Evolutionary conservation across 2,329 filamentous ascomycete species (phyloP), one percentile per base, ranked within the genome.

Genomic region (Pestalotiopsis sp.): DNA sequence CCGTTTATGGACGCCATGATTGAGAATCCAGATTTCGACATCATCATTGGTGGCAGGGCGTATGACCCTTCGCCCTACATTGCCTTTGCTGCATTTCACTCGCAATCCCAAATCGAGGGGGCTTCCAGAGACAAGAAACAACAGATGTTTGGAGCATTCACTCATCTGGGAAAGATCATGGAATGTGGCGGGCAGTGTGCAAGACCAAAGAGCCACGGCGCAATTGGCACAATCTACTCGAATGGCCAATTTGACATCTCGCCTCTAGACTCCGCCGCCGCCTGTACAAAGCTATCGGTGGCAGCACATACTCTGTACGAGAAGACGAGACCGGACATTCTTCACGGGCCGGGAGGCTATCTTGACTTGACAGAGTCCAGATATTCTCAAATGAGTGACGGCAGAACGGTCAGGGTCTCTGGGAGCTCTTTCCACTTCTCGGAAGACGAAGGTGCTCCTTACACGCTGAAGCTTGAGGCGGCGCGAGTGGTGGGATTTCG

Each of bases 91-190:
- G 71, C 81, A 1, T 77, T 76, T 61, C 57, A 73, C 0, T 61
- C 76, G 2, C 68, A 71, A n/a, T 12, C 71, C 13, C 57, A 69
- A 11, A 27, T 70, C 13, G 65, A 71, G 7, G 61, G 71, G 36
- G 67, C 62, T 52, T 60, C 23, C 12, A 68, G 52, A 11, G 67
- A 71, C 5, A 66, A 67, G 27, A 62, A 69, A 23, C 63, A 69
- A 64, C 63, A 67, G 20, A 66, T 73, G 39, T 67, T 74, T 6
- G 84, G 83, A 0, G 79, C 79, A 0, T 81, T 82, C 41, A 77
- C 77, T 7, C 85, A 88, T 71, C 86, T 88, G 84, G 87, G 86
- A 9, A 87, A 89, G 76, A 84, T 88, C 11, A 79, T 88, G 75
- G 86, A 88, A 70, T 88, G 86, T 23, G 86, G 85, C 1, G 80